A percentile compares a stretch with the other conserved stretches of the same genome.
Conservation (phyloP, 352 stramenopile genomes). For the Globisporangium acanthophoron region DNA sequence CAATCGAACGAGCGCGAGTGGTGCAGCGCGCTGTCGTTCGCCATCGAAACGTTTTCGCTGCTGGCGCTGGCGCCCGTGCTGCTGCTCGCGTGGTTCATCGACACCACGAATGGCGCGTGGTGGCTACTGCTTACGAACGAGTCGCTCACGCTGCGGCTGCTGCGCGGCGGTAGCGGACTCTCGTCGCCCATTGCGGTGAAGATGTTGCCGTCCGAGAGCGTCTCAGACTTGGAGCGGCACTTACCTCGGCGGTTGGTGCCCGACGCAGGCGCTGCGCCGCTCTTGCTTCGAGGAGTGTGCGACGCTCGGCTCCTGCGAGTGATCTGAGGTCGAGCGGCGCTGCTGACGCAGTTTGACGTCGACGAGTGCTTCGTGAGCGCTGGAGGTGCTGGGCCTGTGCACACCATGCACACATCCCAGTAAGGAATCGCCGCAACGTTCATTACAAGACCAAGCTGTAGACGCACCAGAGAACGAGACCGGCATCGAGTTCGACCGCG, state of each 20-base stretch:
- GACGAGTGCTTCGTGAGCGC: conserved; percentile 7
- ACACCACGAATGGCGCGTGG: conserved; percentile 18
- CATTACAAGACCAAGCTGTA: not conserved
- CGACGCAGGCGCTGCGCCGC: conserved; percentile 1
- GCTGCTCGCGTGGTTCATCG: conserved; percentile 4
- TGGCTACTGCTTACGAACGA: conserved; percentile 14
- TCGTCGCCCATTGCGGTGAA: conserved; percentile 25
- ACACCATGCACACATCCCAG: not conserved
- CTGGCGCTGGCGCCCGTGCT: not conserved
- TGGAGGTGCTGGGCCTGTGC: not conserved
- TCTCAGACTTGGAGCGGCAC: conserved; percentile 61
- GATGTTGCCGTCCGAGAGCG: conserved; percentile 26
- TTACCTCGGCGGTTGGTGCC: conserved; percentile 27
- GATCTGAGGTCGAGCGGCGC: conserved; percentile 8
- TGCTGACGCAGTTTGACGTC: conserved; percentile 1
- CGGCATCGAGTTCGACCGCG: conserved; percentile 75
- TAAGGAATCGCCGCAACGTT: no score
- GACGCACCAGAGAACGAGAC: conserved; percentile 29
- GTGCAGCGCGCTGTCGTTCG: not conserved
- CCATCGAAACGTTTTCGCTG: not conserved
- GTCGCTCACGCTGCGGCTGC: conserved; percentile 33
- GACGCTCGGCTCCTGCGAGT: conserved; percentile 27
- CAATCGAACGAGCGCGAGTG: conserved; percentile 29
- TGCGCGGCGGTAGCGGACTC: conserved; percentile 20
- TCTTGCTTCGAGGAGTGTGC: conserved; percentile 29